A percentile compares a stretch with the other conserved stretches of the same genome.
These are phyloP conservation scores for Sonneratia alba DNA, from an alignment of 345 rosid genomes.

Conservation along the genomic window DNA sequence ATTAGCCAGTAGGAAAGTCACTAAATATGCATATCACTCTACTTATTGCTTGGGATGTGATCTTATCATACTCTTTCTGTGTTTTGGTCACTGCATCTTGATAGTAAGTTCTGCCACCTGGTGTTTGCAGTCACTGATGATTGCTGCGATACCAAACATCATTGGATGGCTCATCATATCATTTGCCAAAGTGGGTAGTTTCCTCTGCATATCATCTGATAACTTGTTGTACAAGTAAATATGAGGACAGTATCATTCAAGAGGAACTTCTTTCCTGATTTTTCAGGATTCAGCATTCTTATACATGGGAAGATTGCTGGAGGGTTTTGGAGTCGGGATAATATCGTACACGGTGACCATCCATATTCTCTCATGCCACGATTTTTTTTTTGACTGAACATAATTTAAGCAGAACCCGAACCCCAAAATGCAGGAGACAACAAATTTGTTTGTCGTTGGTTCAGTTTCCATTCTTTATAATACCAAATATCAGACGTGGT, in stretches of 20 bases:
- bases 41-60: too few relatives aligned
- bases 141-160: slow-evolving; percentile 64
- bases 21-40: too few relatives aligned
- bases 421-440: not conserved
- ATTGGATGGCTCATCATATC: slow-evolving; percentile 70
- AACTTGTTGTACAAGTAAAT: not conserved
- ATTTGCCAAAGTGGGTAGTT: slow-evolving; percentile 47
- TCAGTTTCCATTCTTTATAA: not conserved
- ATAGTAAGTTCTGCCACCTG: not conserved
- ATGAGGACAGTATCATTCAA: not conserved
- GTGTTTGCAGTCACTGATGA: slow-evolving; percentile 49
- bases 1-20: too few relatives aligned
- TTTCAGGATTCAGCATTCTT: slow-evolving; percentile 57
- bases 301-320: slow-evolving; percentile 71
- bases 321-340: slow-evolving; percentile 72
- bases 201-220: not conserved
- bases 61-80: not conserved
- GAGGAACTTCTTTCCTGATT: not conserved
- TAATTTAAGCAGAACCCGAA: not conserved
- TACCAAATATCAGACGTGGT: not conserved
- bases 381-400: not conserved
- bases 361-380: not conserved
- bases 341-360: slow-evolving; percentile 62
- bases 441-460: too few relatives aligned
- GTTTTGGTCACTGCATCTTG: not conserved